phyloP scores from a whole-genome alignment of 768 basidiomycete genomes.

The Psilocybe subaeruginosa region DNA sequence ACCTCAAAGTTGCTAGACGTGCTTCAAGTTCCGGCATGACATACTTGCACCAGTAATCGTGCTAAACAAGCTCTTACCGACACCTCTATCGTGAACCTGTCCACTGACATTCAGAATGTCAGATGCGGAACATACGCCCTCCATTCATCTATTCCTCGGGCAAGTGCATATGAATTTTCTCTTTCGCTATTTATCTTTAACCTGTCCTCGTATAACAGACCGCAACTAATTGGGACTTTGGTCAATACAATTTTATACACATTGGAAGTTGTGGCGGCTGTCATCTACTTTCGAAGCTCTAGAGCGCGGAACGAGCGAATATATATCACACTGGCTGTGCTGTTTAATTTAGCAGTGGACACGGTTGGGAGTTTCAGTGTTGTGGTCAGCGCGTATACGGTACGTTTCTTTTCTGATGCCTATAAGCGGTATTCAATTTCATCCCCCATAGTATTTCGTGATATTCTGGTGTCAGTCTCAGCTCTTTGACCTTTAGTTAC shows the following conservation, averaged over 20 bases:
- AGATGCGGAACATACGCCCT: background rate
- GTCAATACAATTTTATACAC: slow-evolving; percentile 17
- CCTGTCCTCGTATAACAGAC: slow-evolving; percentile 3
- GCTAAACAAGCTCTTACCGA: background rate
- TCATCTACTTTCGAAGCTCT: slow-evolving; percentile 6
- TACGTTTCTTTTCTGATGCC: slow-evolving; percentile 1
- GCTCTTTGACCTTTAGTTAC: too few species aligned
- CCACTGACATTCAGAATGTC: background rate
- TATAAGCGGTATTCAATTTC: background rate
- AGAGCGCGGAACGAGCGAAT: slow-evolving; percentile 4
- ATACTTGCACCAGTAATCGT: too few species aligned
- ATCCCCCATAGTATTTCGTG: background rate
- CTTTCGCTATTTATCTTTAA: background rate
- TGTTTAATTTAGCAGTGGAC: slow-evolving; percentile 11
- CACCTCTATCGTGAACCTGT: background rate
- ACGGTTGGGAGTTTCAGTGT: slow-evolving; percentile 12
- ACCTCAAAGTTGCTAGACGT: too few species aligned
- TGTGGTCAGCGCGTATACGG: slow-evolving; percentile 11
- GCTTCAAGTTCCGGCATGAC: too few species aligned
- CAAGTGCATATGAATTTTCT: background rate
- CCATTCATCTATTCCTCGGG: background rate
- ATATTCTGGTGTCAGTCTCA: slow-evolving; percentile 4
- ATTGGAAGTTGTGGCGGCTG: slow-evolving; percentile 11
- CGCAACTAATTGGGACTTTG: slow-evolving; percentile 13
- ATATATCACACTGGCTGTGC: slow-evolving; percentile 1